These are phyloP conservation scores for Tolypocladium endophyticum DNA, from an alignment of 2,329 filamentous ascomycete genomes.

Conservation along the genomic window DNA sequence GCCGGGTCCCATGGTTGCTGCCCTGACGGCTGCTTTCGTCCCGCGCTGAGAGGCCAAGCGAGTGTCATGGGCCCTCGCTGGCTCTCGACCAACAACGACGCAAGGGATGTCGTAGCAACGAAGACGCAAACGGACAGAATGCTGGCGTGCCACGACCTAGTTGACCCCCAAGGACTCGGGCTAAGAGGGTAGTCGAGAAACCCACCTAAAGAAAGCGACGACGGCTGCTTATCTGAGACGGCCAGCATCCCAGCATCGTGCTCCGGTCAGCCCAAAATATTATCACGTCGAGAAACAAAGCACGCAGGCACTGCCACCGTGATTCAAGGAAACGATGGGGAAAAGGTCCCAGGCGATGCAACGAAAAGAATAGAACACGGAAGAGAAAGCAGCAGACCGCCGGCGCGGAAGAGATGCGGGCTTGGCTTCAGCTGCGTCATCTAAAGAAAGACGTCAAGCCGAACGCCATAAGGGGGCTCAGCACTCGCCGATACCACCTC, in stretches of 20 bases:
- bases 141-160: not conserved
- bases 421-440: not conserved
- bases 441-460: not conserved
- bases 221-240: slow-evolving; percentile 15
- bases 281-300: not conserved
- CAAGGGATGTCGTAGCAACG: not conserved
- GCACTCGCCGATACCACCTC: not conserved
- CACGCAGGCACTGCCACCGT: not conserved
- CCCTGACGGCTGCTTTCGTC: not conserved
- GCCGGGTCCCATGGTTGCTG: not conserved
- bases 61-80: not conserved
- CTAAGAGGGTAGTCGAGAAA: not conserved
- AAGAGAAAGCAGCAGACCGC: slow-evolving; percentile 11
- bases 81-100: not conserved
- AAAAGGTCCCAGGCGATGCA: slow-evolving; percentile 3
- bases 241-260: slow-evolving; percentile 25
- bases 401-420: not conserved
- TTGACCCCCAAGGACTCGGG: not conserved
- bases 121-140: not conserved
- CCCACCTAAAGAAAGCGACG: slow-evolving; percentile 3
- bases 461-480: not conserved
- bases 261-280: slow-evolving; percentile 1
- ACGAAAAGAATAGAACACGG: slow-evolving; percentile 8
- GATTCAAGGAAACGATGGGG: slow-evolving; percentile 2
- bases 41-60: not conserved